These are phyloP conservation scores for Botrytis hyacinthi DNA, from an alignment of 2,329 filamentous ascomycete genomes.

Conservation along the genomic window DNA sequence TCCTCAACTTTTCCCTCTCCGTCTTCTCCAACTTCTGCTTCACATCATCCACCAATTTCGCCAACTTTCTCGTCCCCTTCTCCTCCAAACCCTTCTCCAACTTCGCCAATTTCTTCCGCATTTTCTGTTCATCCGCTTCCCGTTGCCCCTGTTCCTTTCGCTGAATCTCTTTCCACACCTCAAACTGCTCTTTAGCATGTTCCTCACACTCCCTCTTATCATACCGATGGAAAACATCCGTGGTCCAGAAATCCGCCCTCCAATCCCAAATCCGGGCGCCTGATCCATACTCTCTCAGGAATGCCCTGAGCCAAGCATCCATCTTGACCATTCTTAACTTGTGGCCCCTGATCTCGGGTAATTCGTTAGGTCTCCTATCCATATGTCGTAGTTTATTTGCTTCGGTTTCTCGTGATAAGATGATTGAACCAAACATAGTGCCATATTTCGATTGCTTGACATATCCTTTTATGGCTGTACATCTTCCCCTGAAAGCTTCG, in stretches of 20 bases:
- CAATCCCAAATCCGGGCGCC: background rate
- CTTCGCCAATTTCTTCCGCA: background rate
- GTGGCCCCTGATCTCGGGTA: background rate
- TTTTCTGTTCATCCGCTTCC: background rate
- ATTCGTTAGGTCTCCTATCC: background rate
- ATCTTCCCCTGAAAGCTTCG: slow-evolving; percentile 6
- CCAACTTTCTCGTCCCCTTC: background rate
- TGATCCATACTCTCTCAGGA: background rate
- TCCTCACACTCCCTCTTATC: background rate
- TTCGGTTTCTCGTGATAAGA: background rate
- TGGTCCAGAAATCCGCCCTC: slow-evolving; percentile 18
- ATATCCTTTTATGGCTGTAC: slow-evolving; percentile 8
- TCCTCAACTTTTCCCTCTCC: background rate
- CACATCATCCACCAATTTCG: background rate
- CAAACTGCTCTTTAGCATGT: background rate
- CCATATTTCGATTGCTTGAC: background rate
- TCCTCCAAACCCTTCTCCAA: background rate
- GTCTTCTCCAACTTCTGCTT: background rate
- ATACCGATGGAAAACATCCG: slow-evolving; percentile 11
- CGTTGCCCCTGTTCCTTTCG: background rate
- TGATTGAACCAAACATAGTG: background rate
- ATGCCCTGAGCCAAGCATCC: background rate
- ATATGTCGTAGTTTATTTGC: background rate
- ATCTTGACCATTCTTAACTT: background rate
- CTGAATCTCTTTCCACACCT: background rate